Conservation (phyloP, 176 grass and related monocot genomes). For the Ensete ventricosum region DNA sequence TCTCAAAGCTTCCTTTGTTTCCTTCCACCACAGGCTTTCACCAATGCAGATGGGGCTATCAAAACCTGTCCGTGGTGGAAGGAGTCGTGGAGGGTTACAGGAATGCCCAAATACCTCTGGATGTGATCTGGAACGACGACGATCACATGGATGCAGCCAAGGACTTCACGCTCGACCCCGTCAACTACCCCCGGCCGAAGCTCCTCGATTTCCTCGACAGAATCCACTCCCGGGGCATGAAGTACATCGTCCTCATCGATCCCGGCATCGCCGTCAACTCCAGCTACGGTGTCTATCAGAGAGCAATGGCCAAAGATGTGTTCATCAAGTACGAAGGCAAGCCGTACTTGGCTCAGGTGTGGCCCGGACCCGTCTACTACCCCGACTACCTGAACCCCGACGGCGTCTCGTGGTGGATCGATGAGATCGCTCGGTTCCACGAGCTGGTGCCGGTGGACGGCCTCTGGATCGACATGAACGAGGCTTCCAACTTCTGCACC, state of each 20-base stretch:
- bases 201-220: slow-evolving; percentile 65
- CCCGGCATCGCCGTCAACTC: slow-evolving; percentile 77
- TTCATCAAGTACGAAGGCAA: slow-evolving; percentile 72
- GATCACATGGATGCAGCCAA: slow-evolving; percentile 93
- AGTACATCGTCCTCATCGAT: slow-evolving; percentile 88
- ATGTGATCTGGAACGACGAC: slow-evolving; percentile 94
- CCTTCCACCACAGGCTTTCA: slow-evolving; percentile 54
- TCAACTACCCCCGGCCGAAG: slow-evolving; percentile 66
- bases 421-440: slow-evolving; percentile 81
- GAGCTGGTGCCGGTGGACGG: slow-evolving; percentile 69
- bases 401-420: slow-evolving; percentile 70
- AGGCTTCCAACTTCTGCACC: slow-evolving; percentile 91
- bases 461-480: slow-evolving; percentile 98
- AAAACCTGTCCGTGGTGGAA: slow-evolving; percentile 83
- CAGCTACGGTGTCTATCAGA: slow-evolving; percentile 62
- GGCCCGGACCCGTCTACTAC: slow-evolving; percentile 91
- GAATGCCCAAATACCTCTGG: slow-evolving; percentile 68
- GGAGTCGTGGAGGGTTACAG: slow-evolving; percentile 71
- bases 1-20: background rate
- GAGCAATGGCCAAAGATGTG: slow-evolving; percentile 59
- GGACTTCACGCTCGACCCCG: slow-evolving; percentile 74
- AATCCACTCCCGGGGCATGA: slow-evolving; percentile 69
- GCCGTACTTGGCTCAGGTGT: slow-evolving; percentile 85
- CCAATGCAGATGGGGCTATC: slow-evolving; percentile 93
- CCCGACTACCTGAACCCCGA: slow-evolving; percentile 76